A percentile compares a stretch with the other conserved stretches of the same genome.
These are phyloP conservation scores for Przewalskia tangutica DNA, from an alignment of 257 asterid genomes.

Conservation along the genomic window DNA sequence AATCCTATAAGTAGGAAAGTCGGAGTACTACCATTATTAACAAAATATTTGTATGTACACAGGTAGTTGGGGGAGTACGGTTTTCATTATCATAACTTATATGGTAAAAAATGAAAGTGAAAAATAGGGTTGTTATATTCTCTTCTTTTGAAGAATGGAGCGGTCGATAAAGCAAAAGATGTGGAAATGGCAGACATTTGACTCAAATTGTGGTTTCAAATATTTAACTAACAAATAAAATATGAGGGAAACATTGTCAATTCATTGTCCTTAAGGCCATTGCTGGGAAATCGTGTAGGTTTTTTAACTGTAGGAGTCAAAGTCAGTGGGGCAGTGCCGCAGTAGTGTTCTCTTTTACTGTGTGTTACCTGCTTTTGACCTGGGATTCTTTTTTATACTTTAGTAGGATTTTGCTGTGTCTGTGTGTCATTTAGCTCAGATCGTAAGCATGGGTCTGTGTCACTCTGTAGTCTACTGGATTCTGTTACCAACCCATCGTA, in stretches of 20 bases:
- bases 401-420: slow-evolving; percentile 35
- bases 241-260: not conserved
- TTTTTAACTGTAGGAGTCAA: slow-evolving; percentile 12
- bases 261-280: not conserved
- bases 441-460: slow-evolving; percentile 40
- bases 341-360: slow-evolving; percentile 19
- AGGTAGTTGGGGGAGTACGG: too few species aligned
- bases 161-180: slow-evolving; percentile 9
- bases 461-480: slow-evolving; percentile 15
- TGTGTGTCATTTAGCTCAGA: slow-evolving; percentile 36
- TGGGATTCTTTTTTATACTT: slow-evolving; percentile 8
- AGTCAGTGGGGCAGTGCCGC: not conserved
- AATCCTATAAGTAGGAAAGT: too few species aligned
- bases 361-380: slow-evolving; percentile 38
- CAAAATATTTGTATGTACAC: too few species aligned
- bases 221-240: not conserved
- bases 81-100: too few species aligned
- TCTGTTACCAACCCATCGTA: not conserved
- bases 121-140: not conserved
- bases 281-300: not conserved
- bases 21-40: too few species aligned
- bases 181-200: slow-evolving; percentile 22
- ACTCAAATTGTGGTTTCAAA: slow-evolving; percentile 1
- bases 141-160: slow-evolving; percentile 14
- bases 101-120: not conserved